Percentiles rank a stretch among this genome's conserved stretches.
Evolutionary conservation across 768 basidiomycete genomes (phyloP).

Genomic region (Coprinopsis cinerea): DNA sequence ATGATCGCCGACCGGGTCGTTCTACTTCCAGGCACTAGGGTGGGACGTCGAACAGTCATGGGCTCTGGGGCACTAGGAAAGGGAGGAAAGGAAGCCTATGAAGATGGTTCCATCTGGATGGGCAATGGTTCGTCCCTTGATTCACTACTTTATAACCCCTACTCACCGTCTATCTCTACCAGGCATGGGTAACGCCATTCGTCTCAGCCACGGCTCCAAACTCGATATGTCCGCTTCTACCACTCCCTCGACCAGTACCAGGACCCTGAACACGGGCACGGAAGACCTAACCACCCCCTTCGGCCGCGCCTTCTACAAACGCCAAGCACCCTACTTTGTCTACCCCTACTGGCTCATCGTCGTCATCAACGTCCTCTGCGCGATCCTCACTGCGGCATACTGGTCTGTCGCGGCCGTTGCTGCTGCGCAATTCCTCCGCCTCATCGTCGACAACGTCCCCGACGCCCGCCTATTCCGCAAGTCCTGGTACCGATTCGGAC

Average conservation of each 20-base stretch:
- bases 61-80: slow-evolving; percentile 43
- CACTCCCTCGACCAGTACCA: too few relatives aligned
- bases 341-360: slow-evolving; percentile 33
- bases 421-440: slow-evolving; percentile 32
- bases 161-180: background rate
- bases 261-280: slow-evolving; percentile 19
- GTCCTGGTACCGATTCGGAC: slow-evolving; percentile 33
- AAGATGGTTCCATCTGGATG: slow-evolving; percentile 41
- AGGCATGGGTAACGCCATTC: slow-evolving; percentile 37
- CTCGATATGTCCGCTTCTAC: too few relatives aligned
- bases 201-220: slow-evolving; percentile 18
- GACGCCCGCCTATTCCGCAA: slow-evolving; percentile 28
- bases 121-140: slow-evolving; percentile 30
- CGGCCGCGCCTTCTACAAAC: slow-evolving; percentile 36
- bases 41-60: slow-evolving; percentile 38
- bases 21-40: slow-evolving; percentile 34
- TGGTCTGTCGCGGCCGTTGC: slow-evolving; percentile 37
- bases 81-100: slow-evolving; percentile 30
- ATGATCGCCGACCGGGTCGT: slow-evolving; percentile 48
- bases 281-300: slow-evolving; percentile 35
- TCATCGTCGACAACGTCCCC: slow-evolving; percentile 25
- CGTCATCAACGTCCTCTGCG: slow-evolving; percentile 31
- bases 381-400: slow-evolving; percentile 31
- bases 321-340: slow-evolving; percentile 34
- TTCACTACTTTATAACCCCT: background rate